These are phyloP conservation scores for slime mould (Dictyostelium discoideum) DNA, from an alignment of 78 protist genomes.

Conservation along the genomic window dicty_2.7 NC_007088.5:3796001-3796500, in stretches of 20 bases:
- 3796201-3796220: neutral
- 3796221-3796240: no score
- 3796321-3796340: no score
- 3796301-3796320: no score
- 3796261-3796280: no score
- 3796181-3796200: neutral
- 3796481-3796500: neutral
- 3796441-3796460: no score
- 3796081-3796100: neutral
- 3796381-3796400: no score
- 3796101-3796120: neutral
- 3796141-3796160: neutral
- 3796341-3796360: no score
- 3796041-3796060: neutral
- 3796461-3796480: no score
- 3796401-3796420: no score
- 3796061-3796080: neutral
- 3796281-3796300: no score
- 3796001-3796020: conserved; percentile 43
- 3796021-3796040: neutral
- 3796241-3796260: neutral
- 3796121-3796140: conserved; percentile 32
- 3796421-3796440: no score
- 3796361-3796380: no score
- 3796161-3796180: neutral